Percentiles rank a stretch among this genome's conserved stretches.
These are phyloP conservation scores for Lycium ferocissimum DNA, from an alignment of 257 asterid genomes.

Conservation along the genomic window DNA sequence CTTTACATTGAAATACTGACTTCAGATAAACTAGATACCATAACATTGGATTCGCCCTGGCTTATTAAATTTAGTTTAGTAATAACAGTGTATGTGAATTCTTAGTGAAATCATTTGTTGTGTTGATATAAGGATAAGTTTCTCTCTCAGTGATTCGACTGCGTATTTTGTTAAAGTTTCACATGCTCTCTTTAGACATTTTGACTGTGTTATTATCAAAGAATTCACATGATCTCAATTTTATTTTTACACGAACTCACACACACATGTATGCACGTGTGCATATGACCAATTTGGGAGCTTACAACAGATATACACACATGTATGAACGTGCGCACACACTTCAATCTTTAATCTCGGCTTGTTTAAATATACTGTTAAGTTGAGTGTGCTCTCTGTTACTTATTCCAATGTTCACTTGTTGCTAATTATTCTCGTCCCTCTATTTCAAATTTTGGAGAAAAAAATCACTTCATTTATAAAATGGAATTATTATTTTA, in stretches of 20 bases:
- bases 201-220: slow-evolving; percentile 34
- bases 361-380: slow-evolving; percentile 26
- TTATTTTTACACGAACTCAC: slow-evolving; percentile 76
- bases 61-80: no score
- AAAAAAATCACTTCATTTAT: no score
- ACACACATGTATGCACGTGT: slow-evolving; percentile 98
- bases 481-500: no score
- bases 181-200: background rate
- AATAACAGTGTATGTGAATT: no score
- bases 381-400: slow-evolving; percentile 34
- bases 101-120: background rate
- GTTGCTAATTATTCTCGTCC: slow-evolving; percentile 29
- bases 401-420: slow-evolving; percentile 48
- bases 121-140: no score
- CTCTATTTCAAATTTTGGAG: background rate
- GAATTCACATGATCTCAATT: slow-evolving; percentile 59
- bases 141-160: no score
- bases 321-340: slow-evolving; percentile 95
- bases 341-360: slow-evolving; percentile 57
- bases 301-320: slow-evolving; percentile 77
- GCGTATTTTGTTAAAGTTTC: background rate
- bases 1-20: no score
- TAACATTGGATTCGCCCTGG: no score
- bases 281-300: slow-evolving; percentile 59
- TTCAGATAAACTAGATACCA: no score